phyloP scores from a whole-genome alignment of 805 yeast species.

The Phaffomyces antillensis region DNA sequence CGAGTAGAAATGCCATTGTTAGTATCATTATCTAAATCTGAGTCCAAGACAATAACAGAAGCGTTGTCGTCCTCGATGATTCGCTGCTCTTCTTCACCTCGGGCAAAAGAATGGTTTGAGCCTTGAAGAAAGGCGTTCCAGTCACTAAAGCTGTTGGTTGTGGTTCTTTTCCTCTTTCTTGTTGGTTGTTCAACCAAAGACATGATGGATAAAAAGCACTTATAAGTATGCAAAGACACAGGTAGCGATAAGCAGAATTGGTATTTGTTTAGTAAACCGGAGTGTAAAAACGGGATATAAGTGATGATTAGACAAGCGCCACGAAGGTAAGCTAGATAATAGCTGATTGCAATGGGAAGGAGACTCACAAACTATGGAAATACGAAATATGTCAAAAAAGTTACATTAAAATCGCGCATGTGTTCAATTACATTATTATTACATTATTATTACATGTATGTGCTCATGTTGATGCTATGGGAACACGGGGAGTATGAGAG shows the following conservation, averaged over 20 bases:
- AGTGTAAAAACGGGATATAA: too few relatives aligned
- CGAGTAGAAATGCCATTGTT: constrained; percentile 1
- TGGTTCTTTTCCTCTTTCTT: constrained; percentile 34
- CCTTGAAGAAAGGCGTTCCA: constrained; percentile 21
- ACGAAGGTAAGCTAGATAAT: too few relatives aligned
- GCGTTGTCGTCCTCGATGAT: constrained; percentile 16
- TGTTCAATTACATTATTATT: background rate
- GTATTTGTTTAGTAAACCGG: too few relatives aligned
- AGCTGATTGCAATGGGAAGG: too few relatives aligned
- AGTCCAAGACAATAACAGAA: constrained; percentile 31
- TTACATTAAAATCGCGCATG: constrained; percentile 6
- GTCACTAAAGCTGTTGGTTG: constrained; percentile 14
- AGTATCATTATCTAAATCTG: constrained; percentile 26
- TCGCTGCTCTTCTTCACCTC: constrained; percentile 7
- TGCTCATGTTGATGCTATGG: too few relatives aligned
- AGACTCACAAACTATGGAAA: background rate
- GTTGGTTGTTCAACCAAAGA: constrained; percentile 22
- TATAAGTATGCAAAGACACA: background rate
- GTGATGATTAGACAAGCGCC: too few relatives aligned
- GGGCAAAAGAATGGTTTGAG: constrained; percentile 11
- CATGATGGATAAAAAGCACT: constrained; percentile 3
- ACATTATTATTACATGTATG: too few relatives aligned
- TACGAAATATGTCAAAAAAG: constrained; percentile 1
- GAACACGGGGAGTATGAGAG: too few relatives aligned
- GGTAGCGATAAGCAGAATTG: too few relatives aligned